Conservation (phyloP, 768 basidiomycete genomes). For the Naganishia vishniacii region DNA sequence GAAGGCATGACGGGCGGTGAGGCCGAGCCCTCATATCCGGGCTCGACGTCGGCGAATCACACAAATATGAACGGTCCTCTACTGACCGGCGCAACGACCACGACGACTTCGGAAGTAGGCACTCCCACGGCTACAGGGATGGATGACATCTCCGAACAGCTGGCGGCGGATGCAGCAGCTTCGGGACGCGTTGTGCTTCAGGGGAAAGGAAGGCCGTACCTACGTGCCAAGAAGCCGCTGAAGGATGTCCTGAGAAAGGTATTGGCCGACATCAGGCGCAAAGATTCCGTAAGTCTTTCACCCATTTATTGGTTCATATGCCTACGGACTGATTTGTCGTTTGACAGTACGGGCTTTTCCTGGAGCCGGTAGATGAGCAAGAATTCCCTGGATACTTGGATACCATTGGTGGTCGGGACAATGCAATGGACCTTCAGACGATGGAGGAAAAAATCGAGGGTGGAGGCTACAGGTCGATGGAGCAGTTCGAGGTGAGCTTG, state of each 20-base stretch:
- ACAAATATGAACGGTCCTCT: background rate
- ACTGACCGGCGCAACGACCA: background rate
- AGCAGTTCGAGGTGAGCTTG: conserved; percentile 38
- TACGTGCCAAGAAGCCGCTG: conserved; percentile 35
- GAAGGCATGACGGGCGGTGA: no score
- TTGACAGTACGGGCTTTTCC: conserved; percentile 40
- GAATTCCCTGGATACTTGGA: conserved; percentile 45
- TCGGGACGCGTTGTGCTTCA: conserved; percentile 3
- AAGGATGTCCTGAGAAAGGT: conserved; percentile 41
- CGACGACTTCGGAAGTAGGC: background rate
- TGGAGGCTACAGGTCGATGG: conserved; percentile 40
- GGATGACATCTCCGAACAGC: background rate
- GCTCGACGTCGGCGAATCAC: no score
- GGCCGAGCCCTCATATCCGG: no score
- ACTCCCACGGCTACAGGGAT: background rate
- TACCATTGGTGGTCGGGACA: conserved; percentile 45
- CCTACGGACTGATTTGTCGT: background rate
- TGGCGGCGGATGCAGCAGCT: background rate
- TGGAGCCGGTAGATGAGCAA: conserved; percentile 39
- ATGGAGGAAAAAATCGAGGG: conserved; percentile 44
- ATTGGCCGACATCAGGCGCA: conserved; percentile 39
- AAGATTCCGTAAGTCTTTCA: conserved; percentile 37
- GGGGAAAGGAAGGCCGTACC: conserved; percentile 4
- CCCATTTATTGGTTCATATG: background rate
- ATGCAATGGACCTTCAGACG: conserved; percentile 49